phyloP scores from a whole-genome alignment of 106 monocot genomes.

The Dioscorea alata region DNA sequence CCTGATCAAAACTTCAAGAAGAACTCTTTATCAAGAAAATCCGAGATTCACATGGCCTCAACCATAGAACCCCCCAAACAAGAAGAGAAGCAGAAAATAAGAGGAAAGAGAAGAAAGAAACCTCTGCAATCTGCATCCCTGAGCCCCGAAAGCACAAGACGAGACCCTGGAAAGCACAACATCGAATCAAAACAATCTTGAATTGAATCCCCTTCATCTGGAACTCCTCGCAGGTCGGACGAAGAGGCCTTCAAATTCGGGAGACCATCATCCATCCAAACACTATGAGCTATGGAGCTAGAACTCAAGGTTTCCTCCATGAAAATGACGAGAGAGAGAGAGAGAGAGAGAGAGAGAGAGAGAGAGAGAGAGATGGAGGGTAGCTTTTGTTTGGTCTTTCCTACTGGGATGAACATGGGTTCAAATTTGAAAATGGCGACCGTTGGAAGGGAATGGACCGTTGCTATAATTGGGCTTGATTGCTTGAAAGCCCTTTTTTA shows the following conservation, averaged over 20 bases:
- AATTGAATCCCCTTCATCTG: not conserved
- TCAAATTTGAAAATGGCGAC: too few species aligned
- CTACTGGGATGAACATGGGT: too few species aligned
- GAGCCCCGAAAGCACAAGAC: slow-evolving; percentile 43
- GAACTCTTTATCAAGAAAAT: too few species aligned
- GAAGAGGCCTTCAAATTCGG: slow-evolving; percentile 4
- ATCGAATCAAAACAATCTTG: slow-evolving; percentile 51
- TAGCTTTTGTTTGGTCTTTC: not conserved
- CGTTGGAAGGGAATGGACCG: too few species aligned
- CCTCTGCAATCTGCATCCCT: slow-evolving; percentile 26
- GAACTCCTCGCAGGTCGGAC: not conserved
- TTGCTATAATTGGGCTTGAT: too few species aligned
- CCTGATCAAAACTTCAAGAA: too few species aligned
- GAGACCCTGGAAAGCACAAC: slow-evolving; percentile 55
- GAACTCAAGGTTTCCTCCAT: slow-evolving; percentile 21
- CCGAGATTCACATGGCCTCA: too few species aligned
- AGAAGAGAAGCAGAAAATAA: too few species aligned
- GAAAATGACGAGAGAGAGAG: not conserved
- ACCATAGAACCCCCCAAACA: too few species aligned
- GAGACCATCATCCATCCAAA: slow-evolving; percentile 8
- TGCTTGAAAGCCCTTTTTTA: too few species aligned
- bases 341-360: not conserved
- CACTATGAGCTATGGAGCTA: not conserved
- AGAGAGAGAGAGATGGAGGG: not conserved
- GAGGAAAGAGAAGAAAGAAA: not conserved